Base-by-base conservation (phyloP, 75 land plant genomes). In the Ceratopteris richardii region DNA sequence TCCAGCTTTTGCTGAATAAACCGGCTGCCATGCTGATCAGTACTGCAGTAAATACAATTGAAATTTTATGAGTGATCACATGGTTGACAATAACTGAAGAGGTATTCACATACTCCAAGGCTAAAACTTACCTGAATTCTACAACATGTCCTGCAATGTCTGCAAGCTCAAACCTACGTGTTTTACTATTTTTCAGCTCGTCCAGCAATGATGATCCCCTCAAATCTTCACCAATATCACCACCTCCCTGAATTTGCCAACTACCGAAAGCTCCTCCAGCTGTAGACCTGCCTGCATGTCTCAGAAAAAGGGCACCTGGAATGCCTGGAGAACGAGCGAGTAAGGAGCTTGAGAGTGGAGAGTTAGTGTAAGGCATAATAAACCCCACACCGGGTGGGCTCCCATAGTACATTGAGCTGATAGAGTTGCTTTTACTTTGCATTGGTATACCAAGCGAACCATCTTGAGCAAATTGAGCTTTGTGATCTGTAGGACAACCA, bases 1-100 rank as follows among this genome's bases (percentile, higher is more conserved):
- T 95, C 99, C 54, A 95, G 53, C 64, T 95, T 95, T 72, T 90
- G 99, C 69, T 95, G 99, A 57, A 95, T 86, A 70, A 95, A 95
- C 41, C 99, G 81, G 59, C 99, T 95, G 50, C 99, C 99, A 65
- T 90, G 92, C 75, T 95, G 99, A 59, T 95, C 99, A 53, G 78
- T 78, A 66, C 96, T 95, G 86, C 99, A 56, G 78, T 77, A 52
- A 14, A 52, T 26, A 26, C 5, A 52, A 26, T 24, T 23, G 28
- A 4, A 25, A 52, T 1, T 26, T 2, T 21, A 19, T 52, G 29
- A 26, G 28, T 4, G 16, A 52, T 26, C 37, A 9, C 9, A 9
- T 33, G 37, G 28, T 18, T 17, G 20, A 48, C 21, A 18, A 19
- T 17, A 48, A 13, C 14, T 9, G 18, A 9, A 48, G 18, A 31